These are phyloP conservation scores for Ceratobasidium sp. DNA, from an alignment of 1,284 basidiomycete genomes.

Conservation along the genomic window DNA sequence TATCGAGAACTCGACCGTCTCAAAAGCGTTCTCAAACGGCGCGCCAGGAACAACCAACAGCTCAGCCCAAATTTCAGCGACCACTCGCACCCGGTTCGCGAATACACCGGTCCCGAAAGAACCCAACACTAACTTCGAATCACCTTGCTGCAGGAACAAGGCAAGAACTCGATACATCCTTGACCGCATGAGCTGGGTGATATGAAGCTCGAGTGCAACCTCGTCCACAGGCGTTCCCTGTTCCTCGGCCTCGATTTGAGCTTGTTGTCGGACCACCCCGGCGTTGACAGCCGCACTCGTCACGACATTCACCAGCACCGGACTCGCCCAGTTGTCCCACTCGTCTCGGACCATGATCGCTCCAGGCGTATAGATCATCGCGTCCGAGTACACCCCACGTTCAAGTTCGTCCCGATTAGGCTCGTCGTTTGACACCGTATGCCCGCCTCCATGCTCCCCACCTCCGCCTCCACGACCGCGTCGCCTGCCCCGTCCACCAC, in stretches of 20 bases:
- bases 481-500: conserved; percentile 3
- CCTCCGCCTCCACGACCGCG: conserved; percentile 8
- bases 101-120: conserved; percentile 83
- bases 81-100: conserved; percentile 68
- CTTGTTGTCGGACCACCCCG: conserved; percentile 65
- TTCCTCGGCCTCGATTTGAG: conserved; percentile 51
- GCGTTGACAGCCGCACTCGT: conserved; percentile 80
- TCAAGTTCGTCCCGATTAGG: conserved; percentile 65
- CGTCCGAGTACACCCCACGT: conserved; percentile 65
- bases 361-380: conserved; percentile 76
- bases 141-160: conserved; percentile 73
- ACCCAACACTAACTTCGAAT: conserved; percentile 72
- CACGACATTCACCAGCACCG: conserved; percentile 71
- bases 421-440: conserved; percentile 56
- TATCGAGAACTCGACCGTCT: conserved; percentile 74
- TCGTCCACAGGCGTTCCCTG: conserved; percentile 58
- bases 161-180: conserved; percentile 75
- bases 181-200: conserved; percentile 72
- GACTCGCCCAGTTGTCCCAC: conserved; percentile 67
- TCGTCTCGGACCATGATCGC: conserved; percentile 72
- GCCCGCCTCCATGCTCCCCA: not conserved
- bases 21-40: conserved; percentile 71
- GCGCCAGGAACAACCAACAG: conserved; percentile 65
- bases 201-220: conserved; percentile 63
- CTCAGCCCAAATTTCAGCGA: conserved; percentile 73